Base-by-base conservation (phyloP, 495 filamentous ascomycete species). In the Aspergillus haitiensis region DNA sequence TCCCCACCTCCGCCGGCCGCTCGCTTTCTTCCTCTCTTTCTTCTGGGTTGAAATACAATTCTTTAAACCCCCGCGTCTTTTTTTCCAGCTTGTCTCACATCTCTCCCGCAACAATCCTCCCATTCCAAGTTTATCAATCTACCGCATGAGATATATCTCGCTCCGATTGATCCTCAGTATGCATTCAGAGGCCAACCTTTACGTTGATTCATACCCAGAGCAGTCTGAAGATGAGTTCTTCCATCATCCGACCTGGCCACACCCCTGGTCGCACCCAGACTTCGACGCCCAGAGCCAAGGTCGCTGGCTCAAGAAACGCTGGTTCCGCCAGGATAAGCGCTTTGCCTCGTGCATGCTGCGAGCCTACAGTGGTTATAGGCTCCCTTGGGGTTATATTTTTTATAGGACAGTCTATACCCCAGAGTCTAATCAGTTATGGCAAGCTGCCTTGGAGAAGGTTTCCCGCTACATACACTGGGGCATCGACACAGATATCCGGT, bases 61-160 rank as follows among this genome's bases (percentile, higher is more conserved):
- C n/a, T n/a, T n/a, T n/a, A n/a, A n/a, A n/a, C n/a, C n/a, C n/a
- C n/a, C n/a, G n/a, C n/a, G n/a, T n/a, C n/a, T n/a, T n/a, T n/a
- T n/a, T n/a, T n/a, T n/a, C n/a, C n/a, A n/a, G n/a, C n/a, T n/a
- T n/a, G n/a, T n/a, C n/a, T n/a, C n/a, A n/a, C n/a, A n/a, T n/a
- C n/a, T n/a, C n/a, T n/a, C 67, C 61, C 64, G 67, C 66, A 62
- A 67, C 60, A 55, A 61, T 64, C 60, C 54, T 54, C 61, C 63
- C 56, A 46, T 60, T 15, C 46, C 49, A 34, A 50, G 53, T 45
- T 48, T 64, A 47, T 54, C n/a, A 56, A 58, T 46, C 68, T 71
- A 65, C 62, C 64, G 67, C 64, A 67, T 64, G 54, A 48, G 53
- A 63, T 59, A 27, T 27, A 56, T 27, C 54, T 54, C 35, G 48